Evolutionary conservation across 352 stramenopile species (phyloP), one percentile per base, ranked within the genome.

Genomic region (Globisporangium apiculatum): DNA sequence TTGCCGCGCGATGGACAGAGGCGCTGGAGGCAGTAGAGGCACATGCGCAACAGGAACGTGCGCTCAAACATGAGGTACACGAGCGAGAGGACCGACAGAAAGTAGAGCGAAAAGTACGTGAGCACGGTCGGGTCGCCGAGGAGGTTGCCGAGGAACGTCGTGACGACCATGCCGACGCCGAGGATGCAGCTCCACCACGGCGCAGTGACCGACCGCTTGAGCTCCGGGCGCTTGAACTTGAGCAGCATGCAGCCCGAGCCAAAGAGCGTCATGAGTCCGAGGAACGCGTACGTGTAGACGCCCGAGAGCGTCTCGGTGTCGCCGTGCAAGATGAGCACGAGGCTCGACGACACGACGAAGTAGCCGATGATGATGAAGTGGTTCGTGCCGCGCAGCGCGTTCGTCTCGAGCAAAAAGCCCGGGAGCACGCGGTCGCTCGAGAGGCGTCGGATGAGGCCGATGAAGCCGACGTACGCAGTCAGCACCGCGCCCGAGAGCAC

Each of bases 271-370:
- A 98, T 98, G 46, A 98, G 86, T 0, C 85, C 87, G 24, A 98
- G 68, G 74, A 98, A 98, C n/a, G 92, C 87, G 69, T 97, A 97
- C 50, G 87, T 97, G 77, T 98, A 98, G 31, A 98, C 94, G 31
- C 92, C 91, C 53, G 84, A 94, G 11, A 98, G 78, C 36, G 88
- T 96, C 63, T 81, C 90, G 7, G 96, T 94, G 67, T 98, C 85
- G 41, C 90, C 89, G 51, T 97, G 73, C 50, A 97, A 76, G 50
- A 97, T 87, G 37, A 96, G 50, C 61, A 97, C 87, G 57, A 97
- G 75, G 48, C 85, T 96, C 15, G 91, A 91, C 11, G 80, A 75
- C 40, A 97, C 76, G 35, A 93, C 51, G 55, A 97, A 97, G 72
- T 96, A 97, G 17, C 84, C 76, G 43, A 97, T 74, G 60, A 96